Conservation (phyloP, 108 stramenopile genomes). For the Skeletonema potamos region DNA sequence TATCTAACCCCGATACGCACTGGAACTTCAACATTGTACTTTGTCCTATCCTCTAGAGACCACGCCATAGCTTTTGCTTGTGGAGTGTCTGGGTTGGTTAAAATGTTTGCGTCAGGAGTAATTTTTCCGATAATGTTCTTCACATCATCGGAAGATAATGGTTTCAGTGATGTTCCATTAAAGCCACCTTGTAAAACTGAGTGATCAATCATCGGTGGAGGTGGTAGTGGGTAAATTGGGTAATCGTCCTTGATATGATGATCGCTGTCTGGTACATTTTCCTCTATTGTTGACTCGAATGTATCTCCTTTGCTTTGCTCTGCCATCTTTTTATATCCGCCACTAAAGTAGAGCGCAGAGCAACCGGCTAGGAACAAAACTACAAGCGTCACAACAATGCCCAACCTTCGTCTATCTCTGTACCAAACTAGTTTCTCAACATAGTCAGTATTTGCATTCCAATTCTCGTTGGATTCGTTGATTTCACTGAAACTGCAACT, state of each 20-base stretch:
- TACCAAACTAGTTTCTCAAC: slow-evolving; percentile 15
- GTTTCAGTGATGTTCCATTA: slow-evolving; percentile 4
- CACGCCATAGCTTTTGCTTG: slow-evolving; percentile 36
- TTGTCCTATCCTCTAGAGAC: slow-evolving; percentile 28
- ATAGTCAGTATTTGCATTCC: slow-evolving; percentile 14
- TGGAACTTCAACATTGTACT: slow-evolving; percentile 17
- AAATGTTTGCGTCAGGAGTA: slow-evolving; percentile 5
- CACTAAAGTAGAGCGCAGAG: slow-evolving; percentile 7
- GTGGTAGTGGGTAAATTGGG: slow-evolving; percentile 20
- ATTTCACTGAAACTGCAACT: slow-evolving; percentile 27
- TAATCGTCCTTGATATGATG: slow-evolving; percentile 5
- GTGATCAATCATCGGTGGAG: slow-evolving; percentile 6
- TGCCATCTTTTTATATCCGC: background rate
- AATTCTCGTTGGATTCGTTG: slow-evolving; percentile 12
- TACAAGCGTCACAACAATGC: background rate
- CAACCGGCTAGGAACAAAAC: slow-evolving; percentile 7
- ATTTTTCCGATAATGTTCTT: slow-evolving; percentile 24
- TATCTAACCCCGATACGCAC: slow-evolving; percentile 47
- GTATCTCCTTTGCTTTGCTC: background rate
- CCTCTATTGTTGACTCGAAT: background rate
- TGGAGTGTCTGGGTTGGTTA: slow-evolving; percentile 16
- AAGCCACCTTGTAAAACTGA: background rate
- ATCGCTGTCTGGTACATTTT: background rate
- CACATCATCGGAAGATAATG: slow-evolving; percentile 16
- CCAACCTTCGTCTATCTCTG: slow-evolving; percentile 10